These are phyloP conservation scores for Colletotrichum sp. DNA, from an alignment of 2,329 filamentous ascomycete genomes.

Conservation along the genomic window DNA sequence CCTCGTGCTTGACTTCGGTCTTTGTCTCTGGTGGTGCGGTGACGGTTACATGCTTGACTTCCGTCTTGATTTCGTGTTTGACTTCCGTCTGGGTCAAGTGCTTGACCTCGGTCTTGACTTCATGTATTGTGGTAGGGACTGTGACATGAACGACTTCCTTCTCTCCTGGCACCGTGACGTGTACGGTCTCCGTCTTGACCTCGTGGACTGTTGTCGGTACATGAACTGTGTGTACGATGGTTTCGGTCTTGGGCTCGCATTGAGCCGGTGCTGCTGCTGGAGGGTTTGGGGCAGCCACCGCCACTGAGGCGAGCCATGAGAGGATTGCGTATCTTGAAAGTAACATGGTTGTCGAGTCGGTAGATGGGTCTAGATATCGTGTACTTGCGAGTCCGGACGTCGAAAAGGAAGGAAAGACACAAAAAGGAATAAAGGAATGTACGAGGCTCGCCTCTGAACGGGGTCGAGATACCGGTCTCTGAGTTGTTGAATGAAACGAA, in stretches of 20 bases:
- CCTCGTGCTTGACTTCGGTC: not conserved
- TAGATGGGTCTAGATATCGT: not conserved
- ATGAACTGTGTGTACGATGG: conserved; percentile 15
- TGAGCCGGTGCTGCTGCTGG: not conserved
- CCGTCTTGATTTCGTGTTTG: not conserved
- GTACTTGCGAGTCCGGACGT: not conserved
- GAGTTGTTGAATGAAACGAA: not conserved
- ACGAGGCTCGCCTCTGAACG: conserved; percentile 20
- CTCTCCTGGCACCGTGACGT: not conserved
- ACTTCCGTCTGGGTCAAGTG: not conserved
- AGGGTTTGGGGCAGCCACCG: conserved; percentile 13
- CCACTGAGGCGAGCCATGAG: conserved; percentile 9
- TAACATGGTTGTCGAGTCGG: not conserved
- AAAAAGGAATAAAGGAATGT: conserved; percentile 13
- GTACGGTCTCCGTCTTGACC: not conserved
- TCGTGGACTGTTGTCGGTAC: conserved; percentile 11
- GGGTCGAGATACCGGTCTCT: conserved; percentile 23
- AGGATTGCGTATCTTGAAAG: conserved; percentile 5
- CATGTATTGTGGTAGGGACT: not conserved
- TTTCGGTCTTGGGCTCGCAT: conserved; percentile 12
- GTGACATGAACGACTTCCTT: conserved; percentile 12
- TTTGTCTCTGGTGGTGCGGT: not conserved
- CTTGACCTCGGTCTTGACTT: not conserved
- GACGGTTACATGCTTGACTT: not conserved
- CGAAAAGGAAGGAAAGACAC: not conserved